Base-by-base conservation (phyloP, 2,329 filamentous ascomycete species). In the Ophiostoma piceae region DNA sequence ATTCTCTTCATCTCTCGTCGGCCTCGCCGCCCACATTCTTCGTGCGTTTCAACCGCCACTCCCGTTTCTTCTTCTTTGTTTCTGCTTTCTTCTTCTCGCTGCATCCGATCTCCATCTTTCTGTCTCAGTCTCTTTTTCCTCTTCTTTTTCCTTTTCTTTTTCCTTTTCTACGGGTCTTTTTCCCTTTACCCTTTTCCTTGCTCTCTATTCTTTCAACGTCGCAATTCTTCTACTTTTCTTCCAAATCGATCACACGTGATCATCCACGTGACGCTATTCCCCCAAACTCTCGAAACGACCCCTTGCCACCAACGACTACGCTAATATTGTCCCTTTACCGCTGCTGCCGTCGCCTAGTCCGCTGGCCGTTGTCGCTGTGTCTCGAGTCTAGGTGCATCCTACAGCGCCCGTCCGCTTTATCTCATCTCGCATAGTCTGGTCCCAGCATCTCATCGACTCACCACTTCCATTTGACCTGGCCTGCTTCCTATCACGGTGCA, bases 331-430 rank as follows among this genome's bases (percentile, higher is more conserved):
- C 16, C 51, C 4, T 35, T 66, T 66, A 41, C 62, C 62, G 62
- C 62, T 66, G 62, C 62, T 66, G 62, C 62, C 62, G 62, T 66
- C 62, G 9, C 62, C 62, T 66, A 32, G 14, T 62, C 26, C 57
- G 26, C 57, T 14, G 26, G 32, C 57, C 26, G 26, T 16, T 14
- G 57, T 32, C 57, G 26, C 57, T 62, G 7, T 35, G 12, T 32
- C 26, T 60, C 14, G 16, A 16, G 51, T 26, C 19, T 26, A 57
- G 51, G 51, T 57, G 51, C 57, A 32, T 32, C 26, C 57, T 32
- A 29, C 26, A 62, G 57, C 57, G 57, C 57, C 57, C 32, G 11
- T 22, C 14, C 57, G 6, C 57, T 26, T 26, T 57, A 22, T 26
- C 51, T 57, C 19, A 6, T 16, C 43, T 47, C 43, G 11, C 37